A percentile compares a stretch with the other conserved stretches of the same genome.
Evolutionary conservation across 768 basidiomycete genomes (phyloP).

Genomic region (Boletus reticuloceps): DNA sequence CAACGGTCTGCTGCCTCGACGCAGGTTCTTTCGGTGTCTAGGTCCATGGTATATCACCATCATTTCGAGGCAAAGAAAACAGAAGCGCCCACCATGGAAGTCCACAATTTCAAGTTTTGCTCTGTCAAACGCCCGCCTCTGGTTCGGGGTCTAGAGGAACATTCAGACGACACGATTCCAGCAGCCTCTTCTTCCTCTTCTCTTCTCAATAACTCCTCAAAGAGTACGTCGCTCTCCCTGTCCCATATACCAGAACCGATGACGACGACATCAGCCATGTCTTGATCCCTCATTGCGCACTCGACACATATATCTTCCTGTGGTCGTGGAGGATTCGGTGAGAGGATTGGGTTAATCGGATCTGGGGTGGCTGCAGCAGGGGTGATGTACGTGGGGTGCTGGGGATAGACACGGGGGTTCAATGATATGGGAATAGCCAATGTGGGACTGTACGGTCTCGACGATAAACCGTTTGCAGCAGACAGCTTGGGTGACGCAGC

Average conservation of each 20-base stretch:
- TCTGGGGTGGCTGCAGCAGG: slow-evolving; percentile 48
- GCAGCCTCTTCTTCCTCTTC: slow-evolving; percentile 68
- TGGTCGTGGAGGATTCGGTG: slow-evolving; percentile 47
- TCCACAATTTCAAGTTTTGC: slow-evolving; percentile 78
- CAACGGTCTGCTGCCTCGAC: slow-evolving; percentile 79
- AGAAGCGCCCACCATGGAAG: slow-evolving; percentile 57
- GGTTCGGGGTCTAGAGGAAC: slow-evolving; percentile 57
- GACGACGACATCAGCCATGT: slow-evolving; percentile 95
- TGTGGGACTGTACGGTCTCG: slow-evolving; percentile 48
- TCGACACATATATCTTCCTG: slow-evolving; percentile 91
- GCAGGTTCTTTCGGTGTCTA: slow-evolving; percentile 91
- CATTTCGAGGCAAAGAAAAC: neutral
- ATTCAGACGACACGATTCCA: slow-evolving; percentile 48
- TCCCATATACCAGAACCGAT: slow-evolving; percentile 87
- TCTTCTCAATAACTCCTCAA: slow-evolving; percentile 68
- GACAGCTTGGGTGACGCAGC: slow-evolving; percentile 34
- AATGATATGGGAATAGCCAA: slow-evolving; percentile 55
- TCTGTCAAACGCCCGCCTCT: slow-evolving; percentile 71
- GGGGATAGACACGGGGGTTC: slow-evolving; percentile 63
- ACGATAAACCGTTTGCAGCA: slow-evolving; percentile 56
- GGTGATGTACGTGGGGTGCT: slow-evolving; percentile 76
- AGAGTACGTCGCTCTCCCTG: slow-evolving; percentile 80
- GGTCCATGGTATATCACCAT: slow-evolving; percentile 7
- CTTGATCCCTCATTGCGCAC: slow-evolving; percentile 98
- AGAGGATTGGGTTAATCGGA: slow-evolving; percentile 61